Evolutionary conservation across 495 filamentous ascomycete genomes (phyloP), one percentile per base, ranked within the genome.

Genomic region (Aspergillus mulundensis): DNA sequence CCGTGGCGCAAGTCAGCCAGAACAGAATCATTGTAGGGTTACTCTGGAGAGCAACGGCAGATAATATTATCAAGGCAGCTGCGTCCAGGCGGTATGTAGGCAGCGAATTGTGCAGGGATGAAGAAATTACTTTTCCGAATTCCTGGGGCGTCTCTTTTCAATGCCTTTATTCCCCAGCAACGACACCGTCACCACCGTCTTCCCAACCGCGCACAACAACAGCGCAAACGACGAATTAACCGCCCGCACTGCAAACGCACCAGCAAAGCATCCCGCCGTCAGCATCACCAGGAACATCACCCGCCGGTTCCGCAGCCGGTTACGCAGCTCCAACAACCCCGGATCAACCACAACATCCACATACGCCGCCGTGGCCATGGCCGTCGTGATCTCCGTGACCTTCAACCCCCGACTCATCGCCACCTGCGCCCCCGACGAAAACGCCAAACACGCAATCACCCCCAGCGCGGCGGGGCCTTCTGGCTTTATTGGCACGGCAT

Each of bases 341-440:
- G 69, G 71, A 62, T 86, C 83, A 43, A 86, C 77, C 20, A 84
- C 64, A 23, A 87, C 56, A 57, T 85, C 83, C 6, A 87, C 66
- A 74, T 80, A 85, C 3, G 83, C 82, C 7, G 84, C 82, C 23
- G 83, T 87, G 1, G 83, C 84, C 82, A 85, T 86, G 3, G 83
- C 83, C n/a, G 84, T 86, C 21, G 73, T 82, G 28, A 86, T 87
- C 61, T 87, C 82, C 6, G 81, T 80, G 66, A 84, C 77, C 43
- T 75, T 67, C 54, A 87, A 61, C 8, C 72, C 66, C 7, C 83
- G 70, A 5, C 71, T 72, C 71, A 82, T 75, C 15, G 82, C 82
- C 0, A 87, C 83, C 62, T 85, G 84, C 7, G 70, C 76, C 1
- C 83, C 83, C 0, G 81, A 77, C 3, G 82, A 77, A 34, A 78